Conservation (phyloP, 1,284 basidiomycete species). For the Meira nashicola region DNA sequence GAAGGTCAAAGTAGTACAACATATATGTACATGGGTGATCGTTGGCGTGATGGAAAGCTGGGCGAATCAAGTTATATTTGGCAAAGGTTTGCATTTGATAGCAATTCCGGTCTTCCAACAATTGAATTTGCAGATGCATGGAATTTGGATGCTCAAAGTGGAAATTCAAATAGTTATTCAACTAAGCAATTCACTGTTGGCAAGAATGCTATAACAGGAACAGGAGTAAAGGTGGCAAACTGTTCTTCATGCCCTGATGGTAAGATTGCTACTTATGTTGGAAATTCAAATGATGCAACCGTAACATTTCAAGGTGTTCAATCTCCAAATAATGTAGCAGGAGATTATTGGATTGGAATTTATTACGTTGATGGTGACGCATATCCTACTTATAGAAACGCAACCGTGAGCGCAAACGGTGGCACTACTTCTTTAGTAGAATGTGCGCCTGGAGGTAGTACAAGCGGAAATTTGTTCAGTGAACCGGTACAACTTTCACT, state of each 20-base stretch:
- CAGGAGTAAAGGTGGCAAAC: not conserved
- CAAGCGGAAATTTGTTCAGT: no score
- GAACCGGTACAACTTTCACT: no score
- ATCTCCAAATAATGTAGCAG: not conserved
- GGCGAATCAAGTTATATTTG: not conserved
- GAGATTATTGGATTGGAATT: not conserved
- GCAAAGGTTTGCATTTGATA: not conserved
- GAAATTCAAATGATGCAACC: not conserved
- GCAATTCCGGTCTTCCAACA: no score
- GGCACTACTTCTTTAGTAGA: no score
- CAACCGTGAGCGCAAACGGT: not conserved
- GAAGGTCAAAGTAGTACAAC: not conserved
- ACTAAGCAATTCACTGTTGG: not conserved
- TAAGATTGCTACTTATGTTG: conserved; percentile 4
- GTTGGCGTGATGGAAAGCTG: conserved; percentile 3
- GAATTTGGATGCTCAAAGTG: no score
- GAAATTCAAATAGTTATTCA: not conserved
- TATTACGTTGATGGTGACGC: conserved; percentile 1
- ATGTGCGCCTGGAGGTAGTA: no score
- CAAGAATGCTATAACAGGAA: not conserved
- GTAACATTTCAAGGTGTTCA: not conserved
- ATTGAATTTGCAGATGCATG: no score
- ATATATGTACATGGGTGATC: not conserved
- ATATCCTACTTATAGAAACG: not conserved
- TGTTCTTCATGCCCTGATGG: not conserved